A percentile compares a stretch with the other conserved stretches of the same genome.
phyloP scores from a whole-genome alignment of 345 rosid species.

The Eucalyptus erythrocorys region DNA sequence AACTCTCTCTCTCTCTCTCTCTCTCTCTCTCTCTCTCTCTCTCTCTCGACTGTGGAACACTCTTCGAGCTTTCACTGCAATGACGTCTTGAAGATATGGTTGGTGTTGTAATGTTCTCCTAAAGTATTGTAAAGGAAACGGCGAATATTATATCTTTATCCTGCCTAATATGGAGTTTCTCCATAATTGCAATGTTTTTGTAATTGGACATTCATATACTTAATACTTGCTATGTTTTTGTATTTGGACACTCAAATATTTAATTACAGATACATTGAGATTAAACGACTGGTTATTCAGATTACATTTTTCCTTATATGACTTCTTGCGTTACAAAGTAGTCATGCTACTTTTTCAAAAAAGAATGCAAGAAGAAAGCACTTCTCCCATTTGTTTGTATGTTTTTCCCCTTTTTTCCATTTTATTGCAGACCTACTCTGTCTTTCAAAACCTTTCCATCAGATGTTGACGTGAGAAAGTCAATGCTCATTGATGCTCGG shows the following conservation, averaged over 20 bases:
- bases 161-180: background rate
- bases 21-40: background rate
- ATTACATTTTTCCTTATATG: background rate
- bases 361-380: background rate
- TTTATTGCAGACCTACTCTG: background rate
- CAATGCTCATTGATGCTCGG: background rate
- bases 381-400: background rate
- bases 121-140: background rate
- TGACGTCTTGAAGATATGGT: background rate
- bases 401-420: background rate
- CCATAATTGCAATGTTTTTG: background rate
- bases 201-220: background rate
- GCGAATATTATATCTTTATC: background rate
- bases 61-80: background rate
- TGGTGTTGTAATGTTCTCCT: background rate
- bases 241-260: background rate
- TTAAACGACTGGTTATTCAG: background rate
- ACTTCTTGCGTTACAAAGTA: background rate
- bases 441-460: background rate
- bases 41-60: background rate
- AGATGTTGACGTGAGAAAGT: background rate
- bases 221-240: background rate
- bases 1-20: background rate
- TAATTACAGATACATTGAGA: background rate
- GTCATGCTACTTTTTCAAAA: background rate